Base-by-base conservation (phyloP, 306 rosid species). In the Prosopis cineraria region DNA sequence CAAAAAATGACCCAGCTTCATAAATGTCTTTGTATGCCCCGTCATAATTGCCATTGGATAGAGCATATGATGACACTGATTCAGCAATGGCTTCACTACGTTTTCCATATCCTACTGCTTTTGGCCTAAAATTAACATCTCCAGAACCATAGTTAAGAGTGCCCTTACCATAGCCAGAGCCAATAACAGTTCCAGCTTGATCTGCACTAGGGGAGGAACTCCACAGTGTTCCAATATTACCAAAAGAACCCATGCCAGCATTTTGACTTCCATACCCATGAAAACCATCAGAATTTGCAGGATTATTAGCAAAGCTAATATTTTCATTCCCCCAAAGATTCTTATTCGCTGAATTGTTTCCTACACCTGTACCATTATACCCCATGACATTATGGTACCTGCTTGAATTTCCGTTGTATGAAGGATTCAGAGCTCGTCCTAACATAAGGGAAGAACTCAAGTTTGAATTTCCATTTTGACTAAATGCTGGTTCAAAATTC, bases 71-170 rank as follows among this genome's bases (percentile, higher is more conserved):
- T 62, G 88, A 62, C 44, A 80, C 58, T 22, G 87, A 78, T 60
- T 80, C 78, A 47, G 72, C 89, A 82, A 67, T 22, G 48, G 50
- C 68, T 27, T 84, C 89, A 74, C 71, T 79, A 71, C 70, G 82
- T 79, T 90, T 91, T 69, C 93, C 97, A 71, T 83, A 89, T 3
- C 90, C 92, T 68, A 90, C 79, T 1, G 79, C 76, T 76, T 87
- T 88, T 80, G 88, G 72, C 66, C 89, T 85, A 58, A 85, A 88
- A 73, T 74, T 58, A 74, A 68, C 45, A 81, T 89, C 91, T 43
- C 82, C 85, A 31, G 77, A 79, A 80, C 85, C 86, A 88, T 87
- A 85, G 77, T 71, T 78, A 78, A 80, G 87, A 69, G 45, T 77
- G 43, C 87, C 80, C 78, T 82, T 83, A 74, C 78, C 87, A 75